Base-by-base conservation (phyloP, 371 early-diverging fungal species). In the Sporodiniella umbellata region DNA sequence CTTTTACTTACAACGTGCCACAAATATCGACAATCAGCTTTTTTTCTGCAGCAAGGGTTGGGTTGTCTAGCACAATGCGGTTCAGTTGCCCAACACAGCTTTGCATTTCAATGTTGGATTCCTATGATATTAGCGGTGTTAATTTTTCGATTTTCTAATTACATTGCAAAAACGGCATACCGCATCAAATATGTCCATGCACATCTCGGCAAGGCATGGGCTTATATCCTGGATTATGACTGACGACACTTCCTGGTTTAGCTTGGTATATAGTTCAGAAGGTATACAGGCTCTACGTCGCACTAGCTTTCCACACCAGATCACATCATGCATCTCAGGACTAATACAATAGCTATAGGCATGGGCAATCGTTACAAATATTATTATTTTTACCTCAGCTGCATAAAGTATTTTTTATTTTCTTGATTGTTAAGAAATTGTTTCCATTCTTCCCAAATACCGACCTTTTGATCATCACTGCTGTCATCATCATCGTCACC, bases 1-100 rank as follows among this genome's bases (percentile, higher is more conserved):
- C 42, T 50, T 61, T 48, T 39, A 61, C 53, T 56, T 52, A 61
- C 56, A 61, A 56, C 44, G 42, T 61, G 53, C 50, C 45, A 49
- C 53, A 53, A 44, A 61, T 52, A 45, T 49, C 52, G 19, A 48
- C 39, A 49, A 56, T 55, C 43, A 61, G 48, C 18, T 53, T 55
- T 33, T 53, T 50, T 54, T 60, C 54, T 38, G 60, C 54, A 46
- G 44, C 19, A 18, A 53, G 25, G 51, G 33, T 25, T 51, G 28
- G 37, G 38, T 45, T 39, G 19, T 45, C 45, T 8, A 53, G 45
- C 45, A 53, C 45, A 45, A 37, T 12, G 38, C 35, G 35, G 38
- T 44, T 49, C 45, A 54, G 18, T 46, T 42, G 46, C 22, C 47
- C 47, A 50, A 43, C 42, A 40, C 54, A 54, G 48, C 54, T 54